Evolutionary conservation across 2,329 filamentous ascomycete species (phyloP).

Genomic region (Keithomyces neogunnii): DNA sequence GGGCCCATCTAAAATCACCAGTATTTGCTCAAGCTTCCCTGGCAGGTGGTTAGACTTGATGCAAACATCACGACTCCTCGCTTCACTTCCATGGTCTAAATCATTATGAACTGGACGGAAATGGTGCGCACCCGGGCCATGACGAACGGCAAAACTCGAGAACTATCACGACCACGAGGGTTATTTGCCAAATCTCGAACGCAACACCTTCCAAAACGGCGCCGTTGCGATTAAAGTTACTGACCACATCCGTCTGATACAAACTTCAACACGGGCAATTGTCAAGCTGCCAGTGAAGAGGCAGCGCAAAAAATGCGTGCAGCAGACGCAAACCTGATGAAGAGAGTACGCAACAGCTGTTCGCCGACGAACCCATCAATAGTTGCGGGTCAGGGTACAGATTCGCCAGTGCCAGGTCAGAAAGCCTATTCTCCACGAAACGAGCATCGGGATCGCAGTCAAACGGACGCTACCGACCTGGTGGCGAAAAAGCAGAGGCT

Average conservation of each 20-base stretch:
- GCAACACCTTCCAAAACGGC: slow-evolving; percentile 3
- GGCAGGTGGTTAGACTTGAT: too few species aligned
- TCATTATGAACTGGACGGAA: slow-evolving; percentile 34
- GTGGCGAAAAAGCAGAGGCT: slow-evolving; percentile 17
- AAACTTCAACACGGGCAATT: neutral
- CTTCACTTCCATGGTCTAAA: neutral
- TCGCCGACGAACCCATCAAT: neutral
- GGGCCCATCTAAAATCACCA: too few species aligned
- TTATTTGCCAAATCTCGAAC: slow-evolving; percentile 29
- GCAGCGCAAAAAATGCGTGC: too few species aligned
- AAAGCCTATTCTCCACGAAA: neutral
- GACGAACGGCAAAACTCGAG: slow-evolving; percentile 22
- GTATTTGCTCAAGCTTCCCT: too few species aligned
- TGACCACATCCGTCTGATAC: too few species aligned
- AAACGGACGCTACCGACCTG: slow-evolving; percentile 6
- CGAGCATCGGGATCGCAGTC: neutral
- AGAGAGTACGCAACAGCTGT: neutral
- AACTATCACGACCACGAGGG: slow-evolving; percentile 26
- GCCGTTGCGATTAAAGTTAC: too few species aligned
- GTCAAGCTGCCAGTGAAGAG: neutral
- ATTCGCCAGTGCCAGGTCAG: neutral
- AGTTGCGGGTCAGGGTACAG: neutral
- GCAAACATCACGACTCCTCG: too few species aligned
- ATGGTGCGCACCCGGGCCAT: slow-evolving; percentile 26
- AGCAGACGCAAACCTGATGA: neutral